Evolutionary conservation across 805 yeast species (phyloP).

Genomic region (Dipodascopsis tothii): DNA sequence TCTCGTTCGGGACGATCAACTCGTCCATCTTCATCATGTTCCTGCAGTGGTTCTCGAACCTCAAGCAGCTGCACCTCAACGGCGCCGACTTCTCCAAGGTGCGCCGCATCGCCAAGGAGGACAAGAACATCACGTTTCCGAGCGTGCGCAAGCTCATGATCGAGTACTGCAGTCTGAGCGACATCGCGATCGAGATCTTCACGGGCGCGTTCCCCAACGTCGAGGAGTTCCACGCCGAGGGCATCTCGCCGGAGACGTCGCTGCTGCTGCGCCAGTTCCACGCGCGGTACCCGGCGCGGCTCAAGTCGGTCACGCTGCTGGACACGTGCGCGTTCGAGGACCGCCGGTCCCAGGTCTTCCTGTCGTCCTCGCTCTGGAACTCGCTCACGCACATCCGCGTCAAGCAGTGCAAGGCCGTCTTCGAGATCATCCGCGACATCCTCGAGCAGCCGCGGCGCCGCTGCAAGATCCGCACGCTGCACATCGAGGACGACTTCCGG

Average conservation of each 20-base stretch:
- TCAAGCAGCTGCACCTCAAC: conserved; percentile 9
- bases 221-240: neutral
- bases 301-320: neutral
- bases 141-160: conserved; percentile 6
- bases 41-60: conserved; percentile 5
- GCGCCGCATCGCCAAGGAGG: conserved; percentile 3
- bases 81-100: conserved; percentile 5
- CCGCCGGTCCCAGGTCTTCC: neutral
- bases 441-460: neutral
- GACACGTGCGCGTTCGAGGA: neutral
- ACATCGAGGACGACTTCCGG: neutral
- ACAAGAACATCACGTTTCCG: conserved; percentile 2
- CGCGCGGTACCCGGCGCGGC: neutral
- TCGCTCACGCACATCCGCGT: neutral
- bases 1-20: conserved; percentile 7
- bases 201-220: neutral
- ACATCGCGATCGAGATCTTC: neutral
- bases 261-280: neutral
- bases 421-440: neutral
- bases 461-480: neutral
- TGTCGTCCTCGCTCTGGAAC: neutral
- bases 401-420: neutral
- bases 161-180: conserved; percentile 1
- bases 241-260: neutral
- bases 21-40: conserved; percentile 13